Evolutionary conservation across 768 basidiomycete genomes (phyloP), one percentile per base, ranked within the genome.

Genomic region (Astraeus odoratus): DNA sequence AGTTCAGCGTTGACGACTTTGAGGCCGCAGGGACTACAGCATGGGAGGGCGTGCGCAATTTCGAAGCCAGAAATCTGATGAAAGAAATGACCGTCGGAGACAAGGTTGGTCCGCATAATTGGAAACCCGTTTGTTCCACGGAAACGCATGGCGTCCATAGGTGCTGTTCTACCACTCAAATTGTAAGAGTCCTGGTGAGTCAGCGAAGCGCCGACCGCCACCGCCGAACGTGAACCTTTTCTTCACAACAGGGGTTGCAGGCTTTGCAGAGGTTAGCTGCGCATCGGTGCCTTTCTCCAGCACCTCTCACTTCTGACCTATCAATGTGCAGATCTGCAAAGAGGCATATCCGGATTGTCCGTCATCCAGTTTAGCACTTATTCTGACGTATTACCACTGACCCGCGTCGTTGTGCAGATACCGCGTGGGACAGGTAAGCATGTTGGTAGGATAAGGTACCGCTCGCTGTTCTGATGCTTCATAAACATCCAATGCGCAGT

Each of bases 381-480:
- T 18, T 42, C 29, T 12, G 19, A 25, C 39, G 30, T 10, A 15
- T 41, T 9, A 27, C 25, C 2, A 37, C 55, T 59, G 36, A 57
- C 27, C 5, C 13, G 9, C 30, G 22, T 10, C 27, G 38, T 27
- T 39, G 25, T 44, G 38, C 47, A 95, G 92, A 86, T 54, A 91
- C 92, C 4, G 90, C 92, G 26, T 95, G 89, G 88, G 89, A 94
- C 57, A 58, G 76, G 89, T 88, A n/a, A n/a, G n/a, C n/a, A n/a
- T n/a, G 57, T 52, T 82, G 67, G 43, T 44, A 24, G 16, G 13
- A n/a, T 20, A 61, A 25, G 5, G 13, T 44, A 25, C 48, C 22
- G 33, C 30, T 13, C 38, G 38, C 37, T 42, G 50, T 37, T 31
- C 43, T 52, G 37, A 16, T 42, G 29, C 50, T 8, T 15, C n/a